Conservation (phyloP, 805 yeast genomes). For the Vanderwaltozyma tropicalis region DNA sequence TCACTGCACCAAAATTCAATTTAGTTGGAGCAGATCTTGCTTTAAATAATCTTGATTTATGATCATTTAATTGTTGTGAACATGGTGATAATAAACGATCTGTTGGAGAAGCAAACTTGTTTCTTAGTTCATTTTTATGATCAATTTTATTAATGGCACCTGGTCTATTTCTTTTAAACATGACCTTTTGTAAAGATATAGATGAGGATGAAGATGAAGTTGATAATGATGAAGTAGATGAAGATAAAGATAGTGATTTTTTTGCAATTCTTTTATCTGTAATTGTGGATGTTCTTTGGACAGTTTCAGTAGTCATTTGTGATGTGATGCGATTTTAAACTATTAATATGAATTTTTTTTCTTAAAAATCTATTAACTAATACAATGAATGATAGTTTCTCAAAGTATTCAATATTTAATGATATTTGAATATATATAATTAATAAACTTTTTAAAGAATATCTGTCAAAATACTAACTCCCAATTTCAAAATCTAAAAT, state of each 20-base stretch:
- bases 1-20: constrained; percentile 8
- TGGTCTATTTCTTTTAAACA: constrained; percentile 16
- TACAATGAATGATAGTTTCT: no score
- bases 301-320: no score
- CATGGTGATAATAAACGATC: constrained; percentile 50
- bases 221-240: neutral
- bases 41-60: constrained; percentile 28
- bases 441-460: no score
- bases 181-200: constrained; percentile 14
- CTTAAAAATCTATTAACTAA: no score
- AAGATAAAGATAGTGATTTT: neutral
- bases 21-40: constrained; percentile 16
- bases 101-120: constrained; percentile 41
- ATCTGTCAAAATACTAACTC: no score
- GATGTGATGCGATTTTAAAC: no score
- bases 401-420: no score
- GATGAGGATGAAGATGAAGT: neutral
- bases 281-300: neutral
- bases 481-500: no score
- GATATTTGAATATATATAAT: no score
- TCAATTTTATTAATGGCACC: neutral
- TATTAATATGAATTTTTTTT: no score
- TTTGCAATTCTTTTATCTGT: neutral
- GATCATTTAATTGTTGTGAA: constrained; percentile 43
- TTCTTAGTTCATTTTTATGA: constrained; percentile 4